A percentile compares a stretch with the other conserved stretches of the same genome.
Evolutionary conservation across 2,329 filamentous ascomycete genomes (phyloP).

Genomic region (Ophiocordyceps robertsii): DNA sequence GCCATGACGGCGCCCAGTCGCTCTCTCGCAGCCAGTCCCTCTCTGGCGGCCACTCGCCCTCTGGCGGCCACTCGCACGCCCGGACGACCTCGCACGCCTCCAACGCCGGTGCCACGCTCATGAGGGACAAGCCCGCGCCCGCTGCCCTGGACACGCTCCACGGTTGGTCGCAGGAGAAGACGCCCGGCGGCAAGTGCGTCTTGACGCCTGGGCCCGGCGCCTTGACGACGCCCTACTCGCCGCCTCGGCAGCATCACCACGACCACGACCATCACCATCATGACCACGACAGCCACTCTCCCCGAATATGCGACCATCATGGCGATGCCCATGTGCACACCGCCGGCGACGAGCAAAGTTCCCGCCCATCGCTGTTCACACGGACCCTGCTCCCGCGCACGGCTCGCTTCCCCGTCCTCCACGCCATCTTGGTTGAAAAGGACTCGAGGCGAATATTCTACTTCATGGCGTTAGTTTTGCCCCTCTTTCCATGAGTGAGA

Average conservation of each 20-base stretch:
- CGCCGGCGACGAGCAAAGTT: conserved; percentile 10
- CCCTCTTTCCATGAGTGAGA: neutral
- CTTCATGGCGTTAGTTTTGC: conserved; percentile 64
- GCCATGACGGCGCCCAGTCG: conserved; percentile 13
- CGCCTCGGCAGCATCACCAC: conserved; percentile 7
- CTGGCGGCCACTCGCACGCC: conserved; percentile 14
- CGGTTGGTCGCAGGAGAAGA: conserved; percentile 27
- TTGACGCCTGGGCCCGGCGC: conserved; percentile 19
- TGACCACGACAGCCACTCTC: conserved; percentile 15
- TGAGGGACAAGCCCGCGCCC: conserved; percentile 18
- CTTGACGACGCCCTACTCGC: conserved; percentile 13
- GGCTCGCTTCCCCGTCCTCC: conserved; percentile 60
- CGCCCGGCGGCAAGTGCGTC: conserved; percentile 25
- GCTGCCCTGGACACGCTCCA: conserved; percentile 19
- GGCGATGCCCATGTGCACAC: conserved; percentile 10
- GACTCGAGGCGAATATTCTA: conserved; percentile 95
- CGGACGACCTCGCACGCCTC: conserved; percentile 17
- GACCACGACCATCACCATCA: conserved; percentile 15
- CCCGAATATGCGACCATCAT: conserved; percentile 3
- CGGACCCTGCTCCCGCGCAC: conserved; percentile 57
- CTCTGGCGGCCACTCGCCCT: conserved; percentile 9
- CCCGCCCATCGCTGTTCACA: conserved; percentile 51
- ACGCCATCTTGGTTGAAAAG: conserved; percentile 78
- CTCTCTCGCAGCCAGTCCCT: conserved; percentile 7
- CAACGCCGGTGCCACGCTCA: conserved; percentile 12